These are phyloP conservation scores for Diaporthe longicolla DNA, from an alignment of 2,329 filamentous ascomycete species.

Conservation along the genomic window DNA sequence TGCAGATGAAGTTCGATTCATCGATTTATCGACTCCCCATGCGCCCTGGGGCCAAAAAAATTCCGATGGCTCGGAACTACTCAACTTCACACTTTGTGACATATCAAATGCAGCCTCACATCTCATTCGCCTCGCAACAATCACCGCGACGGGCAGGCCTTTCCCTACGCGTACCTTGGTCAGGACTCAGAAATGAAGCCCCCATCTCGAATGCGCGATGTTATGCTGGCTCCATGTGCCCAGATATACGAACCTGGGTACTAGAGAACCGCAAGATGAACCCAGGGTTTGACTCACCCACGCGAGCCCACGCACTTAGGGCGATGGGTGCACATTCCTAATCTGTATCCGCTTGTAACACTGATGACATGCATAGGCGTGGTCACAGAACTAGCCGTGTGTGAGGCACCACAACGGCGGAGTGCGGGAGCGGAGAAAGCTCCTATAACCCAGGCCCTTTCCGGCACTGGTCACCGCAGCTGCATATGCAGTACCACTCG, in stretches of 20 bases:
- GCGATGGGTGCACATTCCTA: constrained; percentile 6
- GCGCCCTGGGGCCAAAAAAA: neutral
- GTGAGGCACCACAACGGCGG: constrained; percentile 18
- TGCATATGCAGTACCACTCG: constrained; percentile 34
- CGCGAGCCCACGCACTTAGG: neutral
- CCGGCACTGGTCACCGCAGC: constrained; percentile 20
- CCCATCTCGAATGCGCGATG: constrained; percentile 14
- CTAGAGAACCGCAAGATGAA: neutral
- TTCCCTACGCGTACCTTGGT: neutral
- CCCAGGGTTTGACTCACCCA: neutral
- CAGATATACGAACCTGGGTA: neutral
- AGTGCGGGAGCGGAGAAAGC: constrained; percentile 23
- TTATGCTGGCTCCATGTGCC: neutral
- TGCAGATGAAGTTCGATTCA: constrained; percentile 16
- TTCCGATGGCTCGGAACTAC: neutral
- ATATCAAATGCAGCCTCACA: constrained; percentile 14
- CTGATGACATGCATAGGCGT: constrained; percentile 21
- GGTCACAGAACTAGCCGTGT: constrained; percentile 13
- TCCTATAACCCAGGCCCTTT: constrained; percentile 8
- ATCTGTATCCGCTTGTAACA: constrained; percentile 8
- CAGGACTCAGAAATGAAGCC: neutral
- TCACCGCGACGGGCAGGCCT: constrained; percentile 15
- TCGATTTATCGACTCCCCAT: constrained; percentile 10
- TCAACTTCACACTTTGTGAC: constrained; percentile 10
- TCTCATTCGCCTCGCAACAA: constrained; percentile 10